Evolutionary conservation across 2,329 filamentous ascomycete genomes (phyloP), one percentile per base, ranked within the genome.

Genomic region (Claviceps arundinis): DNA sequence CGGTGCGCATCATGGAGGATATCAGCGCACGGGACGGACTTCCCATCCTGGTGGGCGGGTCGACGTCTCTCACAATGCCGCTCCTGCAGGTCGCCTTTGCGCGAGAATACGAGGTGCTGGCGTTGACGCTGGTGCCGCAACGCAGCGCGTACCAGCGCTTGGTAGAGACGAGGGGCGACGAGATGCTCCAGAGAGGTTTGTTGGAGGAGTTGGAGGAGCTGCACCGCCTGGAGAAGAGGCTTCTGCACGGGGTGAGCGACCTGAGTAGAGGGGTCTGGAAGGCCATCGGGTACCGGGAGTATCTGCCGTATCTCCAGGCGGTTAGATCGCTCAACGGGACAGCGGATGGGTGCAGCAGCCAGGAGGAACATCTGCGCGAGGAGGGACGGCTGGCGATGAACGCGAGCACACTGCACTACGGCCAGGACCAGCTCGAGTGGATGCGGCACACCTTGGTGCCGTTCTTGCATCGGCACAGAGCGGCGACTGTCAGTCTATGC

Each of bases 351-450:
- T 13, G 16, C 13, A 24, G 11, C 6, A 22, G 9, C 43, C n/a
- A 16, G 43, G 46, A 34, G 0, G 37, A n/a, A 4, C 4, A 44
- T 8, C 17, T 50, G 5, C 26, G 26, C 17, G 30, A 50, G 7
- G 9, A 50, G 48, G 48, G 26, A 42, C 26, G 48, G 13, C 6
- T 6, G 3, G 7, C 19, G n/a, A 38, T 50, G 41, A 16, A 38
- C 26, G 49, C 42, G 17, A 50, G 24, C 40, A 50, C 49, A 7
- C 14, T 50, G 9, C 49, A 30, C 11, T 50, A 50, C 42, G 49
- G 49, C 19, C 49, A 38, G 42, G 13, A 42, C 41, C 49, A 50
- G 49, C 49, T 50, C 16, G 41, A 50, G 22, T 50, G 49, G 49
- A 46, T 46, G 11, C 42, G 42, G 8, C 41, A 50, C 30, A 50